Evolutionary conservation across 208 protist genomes (phyloP).

Genomic region (Leishmania major): DNA sequence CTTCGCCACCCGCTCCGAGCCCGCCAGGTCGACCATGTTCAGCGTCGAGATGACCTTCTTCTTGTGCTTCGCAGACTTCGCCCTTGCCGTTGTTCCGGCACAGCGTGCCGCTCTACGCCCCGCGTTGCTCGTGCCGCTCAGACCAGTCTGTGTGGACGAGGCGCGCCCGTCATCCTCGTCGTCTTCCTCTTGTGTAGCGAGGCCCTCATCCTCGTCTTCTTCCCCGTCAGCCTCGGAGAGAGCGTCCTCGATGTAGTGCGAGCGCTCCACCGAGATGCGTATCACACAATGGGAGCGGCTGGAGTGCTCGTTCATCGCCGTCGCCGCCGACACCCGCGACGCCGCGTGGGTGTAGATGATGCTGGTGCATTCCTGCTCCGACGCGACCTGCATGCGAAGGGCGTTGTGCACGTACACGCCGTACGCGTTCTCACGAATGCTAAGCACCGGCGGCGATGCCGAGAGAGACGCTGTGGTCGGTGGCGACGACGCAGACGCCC

Average conservation of each 20-base stretch:
- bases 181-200: conserved; percentile 16
- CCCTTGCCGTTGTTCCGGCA: not conserved
- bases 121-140: not conserved
- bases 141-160: conserved; percentile 8
- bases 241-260: conserved; percentile 67
- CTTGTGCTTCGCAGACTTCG: conserved; percentile 18
- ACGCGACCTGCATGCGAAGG: conserved; percentile 46
- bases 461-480: not conserved
- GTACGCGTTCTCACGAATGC: conserved; percentile 77
- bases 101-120: not conserved
- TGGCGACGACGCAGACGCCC: not conserved
- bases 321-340: conserved; percentile 67
- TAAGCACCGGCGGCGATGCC: conserved; percentile 40
- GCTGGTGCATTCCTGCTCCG: conserved; percentile 57
- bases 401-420: conserved; percentile 89
- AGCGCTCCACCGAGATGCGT: conserved; percentile 88
- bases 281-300: conserved; percentile 97
- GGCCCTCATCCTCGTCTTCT: conserved; percentile 7
- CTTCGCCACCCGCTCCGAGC: conserved; percentile 93
- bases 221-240: conserved; percentile 32
- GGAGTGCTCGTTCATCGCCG: conserved; percentile 94
- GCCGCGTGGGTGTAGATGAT: conserved; percentile 60
- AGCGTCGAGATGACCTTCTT: conserved; percentile 64
- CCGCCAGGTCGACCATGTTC: conserved; percentile 95
- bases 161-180: conserved; percentile 25